These are phyloP conservation scores for Ampelocalamus luodianensis DNA, from an alignment of 176 grass and related monocot genomes.

Conservation along the genomic window DNA sequence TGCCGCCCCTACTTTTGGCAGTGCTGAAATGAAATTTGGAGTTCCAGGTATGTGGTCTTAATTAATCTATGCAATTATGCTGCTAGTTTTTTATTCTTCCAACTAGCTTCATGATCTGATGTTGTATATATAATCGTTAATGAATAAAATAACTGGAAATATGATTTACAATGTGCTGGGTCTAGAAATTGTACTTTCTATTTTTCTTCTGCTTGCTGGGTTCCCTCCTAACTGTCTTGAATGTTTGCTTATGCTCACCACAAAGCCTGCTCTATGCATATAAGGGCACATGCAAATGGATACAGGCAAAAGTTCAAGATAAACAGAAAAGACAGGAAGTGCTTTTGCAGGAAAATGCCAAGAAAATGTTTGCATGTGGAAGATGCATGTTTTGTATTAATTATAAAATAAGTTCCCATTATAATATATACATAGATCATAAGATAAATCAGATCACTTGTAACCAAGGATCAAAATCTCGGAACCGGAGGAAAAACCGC, in stretches of 20 bases:
- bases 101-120: background rate
- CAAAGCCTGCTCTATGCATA: no score
- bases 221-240: background rate
- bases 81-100: background rate
- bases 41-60: constrained; percentile 40
- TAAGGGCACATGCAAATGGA: background rate
- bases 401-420: background rate
- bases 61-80: background rate
- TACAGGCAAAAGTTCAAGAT: background rate
- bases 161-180: background rate
- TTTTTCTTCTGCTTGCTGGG: background rate
- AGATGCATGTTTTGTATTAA: constrained; percentile 8
- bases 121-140: background rate
- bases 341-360: background rate
- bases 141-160: background rate
- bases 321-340: background rate
- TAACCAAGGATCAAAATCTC: no score
- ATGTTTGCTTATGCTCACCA: background rate
- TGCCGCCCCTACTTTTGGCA: constrained; percentile 47
- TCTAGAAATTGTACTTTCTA: background rate
- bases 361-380: background rate
- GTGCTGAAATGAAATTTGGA: constrained; percentile 67
- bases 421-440: background rate
- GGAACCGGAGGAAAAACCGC: no score
- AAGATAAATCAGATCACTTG: background rate